Evolutionary conservation across 1,139 yeast species (phyloP).

Genomic region (Pichia inconspicua): DNA sequence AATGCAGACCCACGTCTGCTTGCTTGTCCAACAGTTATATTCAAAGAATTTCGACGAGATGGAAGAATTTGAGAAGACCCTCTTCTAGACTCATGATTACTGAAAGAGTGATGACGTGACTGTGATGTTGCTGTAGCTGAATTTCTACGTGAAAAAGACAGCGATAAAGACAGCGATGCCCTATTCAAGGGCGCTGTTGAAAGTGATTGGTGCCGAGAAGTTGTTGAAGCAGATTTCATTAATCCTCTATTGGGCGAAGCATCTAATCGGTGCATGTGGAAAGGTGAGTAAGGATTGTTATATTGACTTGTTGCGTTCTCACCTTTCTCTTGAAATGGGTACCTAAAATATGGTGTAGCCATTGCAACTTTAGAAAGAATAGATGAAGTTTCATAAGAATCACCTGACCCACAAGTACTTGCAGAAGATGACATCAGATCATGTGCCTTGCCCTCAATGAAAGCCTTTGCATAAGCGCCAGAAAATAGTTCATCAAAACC

Average conservation of each 20-base stretch:
- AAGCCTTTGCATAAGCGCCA: conserved; percentile 55
- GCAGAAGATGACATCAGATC: conserved; percentile 4
- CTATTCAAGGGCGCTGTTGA: conserved; percentile 7
- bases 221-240: background rate
- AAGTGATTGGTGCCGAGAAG: conserved; percentile 9
- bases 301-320: background rate
- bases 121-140: conserved; percentile 11
- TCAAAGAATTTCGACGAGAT: conserved; percentile 14
- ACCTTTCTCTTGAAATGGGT: conserved; percentile 52
- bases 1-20: conserved; percentile 18
- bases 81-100: conserved; percentile 7
- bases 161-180: conserved; percentile 10
- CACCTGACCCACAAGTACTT: conserved; percentile 5
- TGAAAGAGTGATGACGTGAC: conserved; percentile 1
- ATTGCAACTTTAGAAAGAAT: conserved; percentile 9
- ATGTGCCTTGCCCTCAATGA: conserved; percentile 31
- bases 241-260: conserved; percentile 4
- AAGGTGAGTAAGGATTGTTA: background rate
- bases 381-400: conserved; percentile 7
- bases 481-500: conserved; percentile 56
- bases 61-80: conserved; percentile 6
- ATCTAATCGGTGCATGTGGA: background rate
- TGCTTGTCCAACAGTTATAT: conserved; percentile 7
- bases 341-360: conserved; percentile 38
- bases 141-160: conserved; percentile 15